Evolutionary conservation across 148 eudicot genomes (phyloP).

Genomic region (Dianthus caryophyllus): DNA sequence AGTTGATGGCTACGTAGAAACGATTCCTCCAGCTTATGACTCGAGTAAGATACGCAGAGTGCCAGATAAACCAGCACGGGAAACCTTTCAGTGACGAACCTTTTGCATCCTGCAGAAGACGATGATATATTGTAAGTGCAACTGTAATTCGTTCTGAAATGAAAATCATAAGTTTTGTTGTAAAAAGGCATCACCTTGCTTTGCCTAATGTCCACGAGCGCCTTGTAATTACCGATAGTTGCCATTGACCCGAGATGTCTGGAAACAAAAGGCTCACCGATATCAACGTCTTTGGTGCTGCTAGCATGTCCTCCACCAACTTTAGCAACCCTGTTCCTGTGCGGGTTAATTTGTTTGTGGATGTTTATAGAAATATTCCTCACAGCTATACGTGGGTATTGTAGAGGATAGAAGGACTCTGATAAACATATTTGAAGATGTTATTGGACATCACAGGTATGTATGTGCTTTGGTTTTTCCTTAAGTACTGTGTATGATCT

Average conservation of each 20-base stretch:
- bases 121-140: slow-evolving; percentile 3
- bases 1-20: slow-evolving; percentile 84
- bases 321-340: slow-evolving; percentile 68
- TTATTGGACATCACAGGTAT: no score
- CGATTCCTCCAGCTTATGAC: slow-evolving; percentile 97
- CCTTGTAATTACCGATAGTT: slow-evolving; percentile 90
- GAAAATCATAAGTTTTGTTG: background rate
- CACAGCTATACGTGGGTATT: no score
- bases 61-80: slow-evolving; percentile 84
- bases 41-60: slow-evolving; percentile 93
- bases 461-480: no score
- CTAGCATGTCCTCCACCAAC: slow-evolving; percentile 77
- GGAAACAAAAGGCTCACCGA: slow-evolving; percentile 73
- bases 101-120: slow-evolving; percentile 52
- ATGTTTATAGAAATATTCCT: no score
- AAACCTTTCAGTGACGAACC: slow-evolving; percentile 86
- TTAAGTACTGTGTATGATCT: no score
- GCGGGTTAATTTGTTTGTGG: no score
- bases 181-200: slow-evolving; percentile 59
- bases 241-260: slow-evolving; percentile 97
- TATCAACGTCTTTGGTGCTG: slow-evolving; percentile 43
- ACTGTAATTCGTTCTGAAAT: background rate
- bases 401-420: no score
- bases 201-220: slow-evolving; percentile 90
- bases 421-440: no score